Evolutionary conservation across 345 rosid species (phyloP).

Genomic region (Turnera subulata): DNA sequence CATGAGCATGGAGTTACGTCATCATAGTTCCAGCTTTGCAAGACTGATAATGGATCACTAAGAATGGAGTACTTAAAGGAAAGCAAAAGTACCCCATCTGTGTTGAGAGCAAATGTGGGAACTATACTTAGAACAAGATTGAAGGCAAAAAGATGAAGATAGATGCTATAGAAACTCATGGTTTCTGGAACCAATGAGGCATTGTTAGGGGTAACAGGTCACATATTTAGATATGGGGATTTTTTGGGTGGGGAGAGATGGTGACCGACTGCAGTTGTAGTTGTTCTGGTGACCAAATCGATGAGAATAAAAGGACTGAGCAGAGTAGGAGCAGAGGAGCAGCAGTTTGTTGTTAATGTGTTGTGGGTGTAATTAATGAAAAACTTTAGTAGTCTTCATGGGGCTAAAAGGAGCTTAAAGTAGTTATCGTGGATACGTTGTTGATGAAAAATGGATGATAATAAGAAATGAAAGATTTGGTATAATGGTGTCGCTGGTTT

Average conservation of each 20-base stretch:
- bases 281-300: constrained; percentile 69
- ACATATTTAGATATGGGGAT: neutral
- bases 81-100: constrained; percentile 56
- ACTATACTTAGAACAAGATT: neutral
- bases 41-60: constrained; percentile 55
- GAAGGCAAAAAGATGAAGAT: too few relatives aligned
- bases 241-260: constrained; percentile 29
- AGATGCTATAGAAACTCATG: too few relatives aligned
- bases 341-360: constrained; percentile 7
- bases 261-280: constrained; percentile 58
- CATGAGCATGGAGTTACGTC: constrained; percentile 67
- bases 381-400: neutral
- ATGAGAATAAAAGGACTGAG: constrained; percentile 16
- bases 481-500: neutral
- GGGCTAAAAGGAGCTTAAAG: neutral
- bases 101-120: constrained; percentile 16
- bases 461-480: neutral
- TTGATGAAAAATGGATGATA: neutral
- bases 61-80: constrained; percentile 68
- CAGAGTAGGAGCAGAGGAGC: constrained; percentile 10
- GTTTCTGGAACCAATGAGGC: neutral
- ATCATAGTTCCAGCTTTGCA: constrained; percentile 57
- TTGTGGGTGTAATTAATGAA: neutral
- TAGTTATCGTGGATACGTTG: neutral
- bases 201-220: neutral